These are phyloP conservation scores for Candolleomyces efflorescens DNA, from an alignment of 768 basidiomycete genomes.

Conservation along the genomic window DNA sequence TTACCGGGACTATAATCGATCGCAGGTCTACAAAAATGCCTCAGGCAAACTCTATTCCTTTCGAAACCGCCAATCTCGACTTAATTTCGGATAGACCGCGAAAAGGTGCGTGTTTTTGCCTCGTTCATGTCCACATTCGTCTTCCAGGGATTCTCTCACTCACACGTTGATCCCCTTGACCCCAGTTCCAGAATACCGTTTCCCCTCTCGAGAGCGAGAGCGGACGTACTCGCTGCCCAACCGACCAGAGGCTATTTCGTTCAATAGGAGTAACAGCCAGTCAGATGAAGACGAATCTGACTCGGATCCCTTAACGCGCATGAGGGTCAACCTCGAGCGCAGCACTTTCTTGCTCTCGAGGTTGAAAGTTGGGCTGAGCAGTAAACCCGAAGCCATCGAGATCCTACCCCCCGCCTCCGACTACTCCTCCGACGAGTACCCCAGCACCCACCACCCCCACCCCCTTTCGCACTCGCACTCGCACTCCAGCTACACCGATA, in stretches of 20 bases:
- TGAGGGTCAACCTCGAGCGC: background rate
- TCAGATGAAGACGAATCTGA: background rate
- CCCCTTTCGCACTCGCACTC: too few relatives aligned
- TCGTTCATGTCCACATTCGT: background rate
- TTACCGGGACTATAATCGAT: background rate
- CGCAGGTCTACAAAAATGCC: background rate
- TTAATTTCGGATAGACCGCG: background rate
- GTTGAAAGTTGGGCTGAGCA: background rate
- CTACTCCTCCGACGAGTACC: background rate
- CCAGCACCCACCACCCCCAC: too few relatives aligned
- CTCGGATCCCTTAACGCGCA: background rate
- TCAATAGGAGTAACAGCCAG: background rate
- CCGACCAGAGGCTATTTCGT: background rate
- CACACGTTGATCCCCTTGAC: background rate
- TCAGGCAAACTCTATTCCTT: background rate
- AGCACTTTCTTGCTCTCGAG: background rate
- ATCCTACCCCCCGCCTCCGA: background rate
- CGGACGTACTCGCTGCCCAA: background rate
- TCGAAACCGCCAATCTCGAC: slow-evolving; percentile 1
- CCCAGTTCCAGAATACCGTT: background rate
- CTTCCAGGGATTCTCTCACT: background rate
- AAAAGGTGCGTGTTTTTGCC: background rate
- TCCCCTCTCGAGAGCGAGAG: background rate
- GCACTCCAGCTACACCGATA: background rate
- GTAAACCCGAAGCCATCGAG: background rate